phyloP scores from a whole-genome alignment of 495 filamentous ascomycete species.

The Aspergillus olivimuriae region DNA sequence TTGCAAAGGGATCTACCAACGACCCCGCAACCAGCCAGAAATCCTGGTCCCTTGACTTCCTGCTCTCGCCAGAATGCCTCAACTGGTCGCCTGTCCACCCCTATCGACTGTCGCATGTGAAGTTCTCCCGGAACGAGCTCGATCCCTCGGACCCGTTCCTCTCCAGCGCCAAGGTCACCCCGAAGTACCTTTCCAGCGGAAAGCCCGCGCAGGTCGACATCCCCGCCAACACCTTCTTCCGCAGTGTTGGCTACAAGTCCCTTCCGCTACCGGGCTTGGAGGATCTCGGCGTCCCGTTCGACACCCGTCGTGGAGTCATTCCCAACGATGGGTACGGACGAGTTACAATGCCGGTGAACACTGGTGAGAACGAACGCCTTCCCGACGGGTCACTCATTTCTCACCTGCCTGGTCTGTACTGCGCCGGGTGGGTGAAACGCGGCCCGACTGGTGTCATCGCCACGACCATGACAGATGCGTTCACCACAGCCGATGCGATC shows the following conservation, averaged over 20 bases:
- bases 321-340: constrained; percentile 80
- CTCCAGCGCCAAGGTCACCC: constrained; percentile 35
- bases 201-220: constrained; percentile 45
- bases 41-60: constrained; percentile 79
- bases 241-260: constrained; percentile 88
- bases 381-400: constrained; percentile 35
- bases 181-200: constrained; percentile 28
- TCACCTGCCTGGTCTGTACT: constrained; percentile 76
- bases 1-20: constrained; percentile 62
- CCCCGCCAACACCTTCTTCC: constrained; percentile 66
- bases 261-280: constrained; percentile 66
- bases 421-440: constrained; percentile 93
- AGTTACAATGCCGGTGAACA: constrained; percentile 40
- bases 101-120: constrained; percentile 48
- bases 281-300: constrained; percentile 75
- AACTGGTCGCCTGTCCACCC: constrained; percentile 40
- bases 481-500: constrained; percentile 79
- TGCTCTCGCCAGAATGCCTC: constrained; percentile 69
- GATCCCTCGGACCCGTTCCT: constrained; percentile 39
- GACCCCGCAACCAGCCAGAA: constrained; percentile 43
- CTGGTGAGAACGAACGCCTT: constrained; percentile 16
- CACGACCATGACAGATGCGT: constrained; percentile 92
- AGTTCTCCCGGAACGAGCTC: constrained; percentile 59
- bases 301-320: constrained; percentile 64
- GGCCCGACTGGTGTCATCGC: constrained; percentile 96